phyloP scores from a whole-genome alignment of 345 rosid genomes.

The Ceriops zippeliana region DNA sequence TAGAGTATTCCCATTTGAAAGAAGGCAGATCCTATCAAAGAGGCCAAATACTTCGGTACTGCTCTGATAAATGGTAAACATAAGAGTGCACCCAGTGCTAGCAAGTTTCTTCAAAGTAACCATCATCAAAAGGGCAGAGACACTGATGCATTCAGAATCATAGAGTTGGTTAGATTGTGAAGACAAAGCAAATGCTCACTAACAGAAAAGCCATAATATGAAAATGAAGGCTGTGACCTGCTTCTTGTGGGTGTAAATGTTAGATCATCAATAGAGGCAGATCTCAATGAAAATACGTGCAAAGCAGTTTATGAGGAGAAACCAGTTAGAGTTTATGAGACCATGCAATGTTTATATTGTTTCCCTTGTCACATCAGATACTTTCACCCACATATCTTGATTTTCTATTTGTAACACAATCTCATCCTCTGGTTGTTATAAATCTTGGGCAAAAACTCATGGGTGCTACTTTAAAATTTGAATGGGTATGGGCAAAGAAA shows the following conservation, averaged over 20 bases:
- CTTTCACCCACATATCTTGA: neutral
- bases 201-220: conserved; percentile 4
- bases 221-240: neutral
- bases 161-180: conserved; percentile 7
- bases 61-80: conserved; percentile 88
- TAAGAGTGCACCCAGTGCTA: conserved; percentile 89
- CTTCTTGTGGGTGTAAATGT: neutral
- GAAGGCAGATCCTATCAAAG: conserved; percentile 94
- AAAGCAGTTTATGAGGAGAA: too few species aligned
- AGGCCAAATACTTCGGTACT: conserved; percentile 99
- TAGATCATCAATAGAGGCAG: neutral
- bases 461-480: too few species aligned
- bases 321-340: too few species aligned
- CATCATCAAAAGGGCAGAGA: conserved; percentile 98
- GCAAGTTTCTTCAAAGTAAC: conserved; percentile 97
- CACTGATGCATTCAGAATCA: conserved; percentile 41
- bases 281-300: neutral
- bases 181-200: conserved; percentile 2
- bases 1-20: conserved; percentile 93
- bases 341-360: too few species aligned
- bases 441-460: too few species aligned
- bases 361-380: neutral
- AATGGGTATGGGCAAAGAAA: neutral
- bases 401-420: neutral
- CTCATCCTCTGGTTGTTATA: too few species aligned